Percentiles rank a stretch among this genome's conserved stretches.
Conservation (phyloP, 495 filamentous ascomycete species). For the Neurospora pannonica region DNA sequence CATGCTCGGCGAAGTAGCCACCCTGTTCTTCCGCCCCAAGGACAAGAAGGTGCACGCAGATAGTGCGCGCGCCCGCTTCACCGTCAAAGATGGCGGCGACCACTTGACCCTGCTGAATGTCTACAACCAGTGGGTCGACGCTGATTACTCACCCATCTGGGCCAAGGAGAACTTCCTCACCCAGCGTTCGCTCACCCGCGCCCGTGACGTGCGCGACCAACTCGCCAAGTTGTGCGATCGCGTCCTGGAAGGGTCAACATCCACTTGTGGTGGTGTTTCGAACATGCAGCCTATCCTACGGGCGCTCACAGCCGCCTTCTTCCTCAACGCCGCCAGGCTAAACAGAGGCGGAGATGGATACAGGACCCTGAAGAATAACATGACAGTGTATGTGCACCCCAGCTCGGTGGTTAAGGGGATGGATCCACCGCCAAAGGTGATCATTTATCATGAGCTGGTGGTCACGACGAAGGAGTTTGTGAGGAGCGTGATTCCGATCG, state of each 20-base stretch:
- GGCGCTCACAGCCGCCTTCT: slow-evolving; percentile 86
- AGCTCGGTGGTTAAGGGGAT: slow-evolving; percentile 70
- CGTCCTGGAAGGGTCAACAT: slow-evolving; percentile 65
- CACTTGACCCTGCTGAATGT: slow-evolving; percentile 88
- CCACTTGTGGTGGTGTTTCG: slow-evolving; percentile 58
- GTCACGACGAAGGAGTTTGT: slow-evolving; percentile 93
- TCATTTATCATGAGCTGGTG: slow-evolving; percentile 88
- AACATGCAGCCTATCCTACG: slow-evolving; percentile 75
- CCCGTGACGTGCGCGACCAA: slow-evolving; percentile 89
- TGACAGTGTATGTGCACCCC: slow-evolving; percentile 85
- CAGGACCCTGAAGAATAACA: slow-evolving; percentile 86
- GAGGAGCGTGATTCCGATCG: slow-evolving; percentile 74
- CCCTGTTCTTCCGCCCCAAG: slow-evolving; percentile 91
- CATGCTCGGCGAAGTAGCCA: slow-evolving; percentile 82
- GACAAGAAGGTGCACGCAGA: slow-evolving; percentile 97
- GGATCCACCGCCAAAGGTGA: slow-evolving; percentile 68
- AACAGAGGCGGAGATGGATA: slow-evolving; percentile 83
- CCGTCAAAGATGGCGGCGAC: slow-evolving; percentile 86
- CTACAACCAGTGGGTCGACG: slow-evolving; percentile 95
- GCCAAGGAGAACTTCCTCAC: slow-evolving; percentile 90
- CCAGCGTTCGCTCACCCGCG: slow-evolving; percentile 74
- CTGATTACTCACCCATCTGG: slow-evolving; percentile 84
- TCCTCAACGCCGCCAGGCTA: slow-evolving; percentile 83
- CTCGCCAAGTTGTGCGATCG: slow-evolving; percentile 90
- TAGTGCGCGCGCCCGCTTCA: slow-evolving; percentile 84